Base-by-base conservation (phyloP, 2,329 filamentous ascomycete genomes). In the Pseudonectria buxi region DNA sequence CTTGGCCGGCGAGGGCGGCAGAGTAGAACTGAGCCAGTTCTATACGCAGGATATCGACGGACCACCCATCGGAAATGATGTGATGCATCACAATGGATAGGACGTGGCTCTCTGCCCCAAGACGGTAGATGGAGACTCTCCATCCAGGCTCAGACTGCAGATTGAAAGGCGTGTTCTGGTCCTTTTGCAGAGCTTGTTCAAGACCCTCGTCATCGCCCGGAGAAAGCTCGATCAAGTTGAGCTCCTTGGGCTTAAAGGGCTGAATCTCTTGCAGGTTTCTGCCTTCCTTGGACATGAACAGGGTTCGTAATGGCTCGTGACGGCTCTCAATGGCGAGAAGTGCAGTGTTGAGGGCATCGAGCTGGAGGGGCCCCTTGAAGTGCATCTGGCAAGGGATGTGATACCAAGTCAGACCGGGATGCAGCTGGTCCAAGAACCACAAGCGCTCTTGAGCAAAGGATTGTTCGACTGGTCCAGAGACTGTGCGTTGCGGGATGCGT, bases 21-120 rank as follows among this genome's bases (percentile, higher is more conserved):
- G 36, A 14, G 24, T 54, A 56, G 15, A 53, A 43, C 4, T 16
- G 9, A 2, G 25, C 38, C 4, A 56, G 41, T n/a, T 56, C 53
- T 3, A 25, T 31, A 2, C 37, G 37, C 0, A 56, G 22, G 39
- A 22, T 22, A 10, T 55, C 50, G 2, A 55, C 32, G 3, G 54
- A 56, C 54, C 53, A 56, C 3, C 39, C 39, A 28, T 41, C 39
- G 2, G 39, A 35, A 7, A 41, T 35, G 11, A 41, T 41, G 22
- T 41, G 39, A 27, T 41, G 39, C 35, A 41, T 39, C 10, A 41
- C 36, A 14, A 41, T 33, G 10, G 36, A 39, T 14, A 41, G 28
- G 10, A 32, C 13, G 14, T 32, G 22, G 10, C 25, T 12, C 14
- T 32, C 11, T 14, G 24, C n/a, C 3, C 29, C 37, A 2, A 40